A percentile compares a stretch with the other conserved stretches of the same genome.
These are phyloP conservation scores for Lathyrus tuberosus DNA, from an alignment of 306 rosid species.

Conservation along the genomic window DNA sequence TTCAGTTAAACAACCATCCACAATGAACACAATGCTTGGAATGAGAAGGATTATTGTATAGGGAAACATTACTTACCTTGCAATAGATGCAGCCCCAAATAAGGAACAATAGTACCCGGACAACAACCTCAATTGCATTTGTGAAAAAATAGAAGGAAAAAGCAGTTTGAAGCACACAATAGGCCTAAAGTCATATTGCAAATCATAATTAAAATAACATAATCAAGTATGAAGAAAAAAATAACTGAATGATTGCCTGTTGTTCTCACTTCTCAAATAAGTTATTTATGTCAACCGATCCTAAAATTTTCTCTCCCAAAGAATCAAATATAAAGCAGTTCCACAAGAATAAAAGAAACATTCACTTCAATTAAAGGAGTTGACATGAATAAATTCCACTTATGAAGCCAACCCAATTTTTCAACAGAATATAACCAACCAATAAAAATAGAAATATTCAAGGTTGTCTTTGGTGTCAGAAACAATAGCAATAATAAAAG, in stretches of 20 bases:
- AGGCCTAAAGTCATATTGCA: conserved; percentile 12
- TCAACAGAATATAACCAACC: not conserved
- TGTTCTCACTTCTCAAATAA: not conserved
- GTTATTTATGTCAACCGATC: not conserved
- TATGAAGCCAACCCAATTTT: not conserved
- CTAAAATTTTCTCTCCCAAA: conserved; percentile 18
- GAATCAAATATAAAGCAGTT: conserved; percentile 25
- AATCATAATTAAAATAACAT: conserved; percentile 11
- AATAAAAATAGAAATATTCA: not conserved
- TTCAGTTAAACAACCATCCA: conserved; percentile 82
- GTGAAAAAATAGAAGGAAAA: conserved; percentile 4
- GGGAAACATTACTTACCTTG: too few species aligned
- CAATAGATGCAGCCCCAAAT: too few species aligned
- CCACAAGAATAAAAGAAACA: conserved; percentile 10
- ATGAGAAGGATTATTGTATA: too few species aligned
- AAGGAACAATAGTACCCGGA: conserved; percentile 79
- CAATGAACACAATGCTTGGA: conserved; percentile 77
- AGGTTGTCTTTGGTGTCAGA: conserved; percentile 33
- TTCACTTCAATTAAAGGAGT: conserved; percentile 11
- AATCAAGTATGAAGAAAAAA: not conserved
- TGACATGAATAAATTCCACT: not conserved
- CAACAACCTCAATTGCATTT: conserved; percentile 46
- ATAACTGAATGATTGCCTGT: not conserved
- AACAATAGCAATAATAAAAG: conserved; percentile 85
- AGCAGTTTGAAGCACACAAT: conserved; percentile 3